phyloP scores from a whole-genome alignment of 2,329 filamentous ascomycete genomes.

The Pseudonectria foliicola region DNA sequence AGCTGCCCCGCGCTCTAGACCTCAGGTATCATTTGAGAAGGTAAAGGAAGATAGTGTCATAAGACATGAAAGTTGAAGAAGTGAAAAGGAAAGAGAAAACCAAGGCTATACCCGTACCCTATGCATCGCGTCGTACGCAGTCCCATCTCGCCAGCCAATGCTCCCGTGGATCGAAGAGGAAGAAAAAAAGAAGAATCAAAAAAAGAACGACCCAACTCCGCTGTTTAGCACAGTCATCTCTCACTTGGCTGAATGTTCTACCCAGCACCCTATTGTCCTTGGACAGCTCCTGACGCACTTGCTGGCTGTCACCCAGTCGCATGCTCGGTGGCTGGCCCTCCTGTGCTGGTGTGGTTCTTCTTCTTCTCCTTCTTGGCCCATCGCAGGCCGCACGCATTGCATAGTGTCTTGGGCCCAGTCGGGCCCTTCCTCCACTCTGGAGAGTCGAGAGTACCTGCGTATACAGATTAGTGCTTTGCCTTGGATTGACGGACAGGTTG shows the following conservation, averaged over 20 bases:
- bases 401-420: constrained; percentile 85
- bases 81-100: no score
- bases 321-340: constrained; percentile 9
- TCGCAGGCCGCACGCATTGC: constrained; percentile 81
- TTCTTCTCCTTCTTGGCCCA: constrained; percentile 84
- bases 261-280: neutral
- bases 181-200: neutral
- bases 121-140: no score
- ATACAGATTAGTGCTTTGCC: constrained; percentile 7
- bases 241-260: neutral
- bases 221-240: neutral
- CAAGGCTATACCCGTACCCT: no score
- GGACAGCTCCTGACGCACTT: constrained; percentile 18
- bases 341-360: constrained; percentile 17
- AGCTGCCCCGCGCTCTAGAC: no score
- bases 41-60: no score
- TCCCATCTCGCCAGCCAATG: no score
- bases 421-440: constrained; percentile 96
- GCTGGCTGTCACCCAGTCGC: constrained; percentile 11
- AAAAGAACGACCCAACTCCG: neutral
- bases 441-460: constrained; percentile 69
- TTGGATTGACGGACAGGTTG: neutral
- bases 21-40: no score
- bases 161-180: no score
- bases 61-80: no score